A percentile compares a stretch with the other conserved stretches of the same genome.
These are phyloP conservation scores for Haematococcus sp. DNA, from an alignment of 139 green algal species.

Conservation along the genomic window DNA sequence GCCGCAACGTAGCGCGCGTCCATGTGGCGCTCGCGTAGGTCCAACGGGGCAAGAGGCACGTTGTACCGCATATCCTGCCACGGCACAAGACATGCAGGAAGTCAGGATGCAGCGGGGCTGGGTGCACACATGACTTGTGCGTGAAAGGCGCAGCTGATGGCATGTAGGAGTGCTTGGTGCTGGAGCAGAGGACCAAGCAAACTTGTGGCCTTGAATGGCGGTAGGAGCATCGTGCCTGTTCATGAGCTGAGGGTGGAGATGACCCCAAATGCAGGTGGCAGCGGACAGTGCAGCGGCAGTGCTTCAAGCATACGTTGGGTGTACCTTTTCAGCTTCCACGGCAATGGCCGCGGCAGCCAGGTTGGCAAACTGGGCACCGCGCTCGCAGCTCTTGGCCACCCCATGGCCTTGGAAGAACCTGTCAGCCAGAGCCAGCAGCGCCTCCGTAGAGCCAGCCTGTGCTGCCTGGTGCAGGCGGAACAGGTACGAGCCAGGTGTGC, in stretches of 20 bases:
- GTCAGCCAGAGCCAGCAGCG: constrained; percentile 27
- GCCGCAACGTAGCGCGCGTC: constrained; percentile 18
- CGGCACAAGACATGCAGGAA: background rate
- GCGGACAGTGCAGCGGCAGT: too few relatives aligned
- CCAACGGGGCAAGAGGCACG: constrained; percentile 12
- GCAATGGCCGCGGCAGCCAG: constrained; percentile 8
- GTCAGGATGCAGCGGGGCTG: too few relatives aligned
- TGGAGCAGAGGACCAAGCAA: too few relatives aligned
- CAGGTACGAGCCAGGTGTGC: background rate
- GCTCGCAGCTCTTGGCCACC: constrained; percentile 16
- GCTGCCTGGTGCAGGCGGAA: constrained; percentile 26
- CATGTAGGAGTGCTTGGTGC: too few relatives aligned
- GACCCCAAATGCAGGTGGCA: too few relatives aligned
- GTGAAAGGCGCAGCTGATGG: too few relatives aligned
- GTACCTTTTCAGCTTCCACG: too few relatives aligned
- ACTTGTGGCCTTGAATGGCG: too few relatives aligned
- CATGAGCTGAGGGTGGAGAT: too few relatives aligned
- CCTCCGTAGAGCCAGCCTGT: constrained; percentile 21
- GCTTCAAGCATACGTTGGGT: too few relatives aligned
- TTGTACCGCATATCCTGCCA: constrained; percentile 11
- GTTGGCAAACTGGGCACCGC: constrained; percentile 12
- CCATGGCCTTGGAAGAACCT: constrained; percentile 20
- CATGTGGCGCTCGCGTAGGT: constrained; percentile 27
- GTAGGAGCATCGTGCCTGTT: too few relatives aligned
- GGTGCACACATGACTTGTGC: too few relatives aligned